Conservation (phyloP, 164 flowering plant genomes). For the Umbellularia californica region DNA sequence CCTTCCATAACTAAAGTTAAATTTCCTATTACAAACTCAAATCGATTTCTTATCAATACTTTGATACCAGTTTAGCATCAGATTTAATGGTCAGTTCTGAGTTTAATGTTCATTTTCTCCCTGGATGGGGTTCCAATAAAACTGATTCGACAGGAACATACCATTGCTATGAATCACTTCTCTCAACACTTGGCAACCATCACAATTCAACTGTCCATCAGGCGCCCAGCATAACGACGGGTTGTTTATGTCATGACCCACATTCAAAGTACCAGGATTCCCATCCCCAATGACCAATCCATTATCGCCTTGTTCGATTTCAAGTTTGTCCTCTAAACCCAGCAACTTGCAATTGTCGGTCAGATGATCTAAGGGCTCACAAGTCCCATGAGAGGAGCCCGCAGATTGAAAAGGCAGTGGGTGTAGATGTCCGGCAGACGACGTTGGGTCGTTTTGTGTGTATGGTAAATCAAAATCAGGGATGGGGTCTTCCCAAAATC, state of each 20-base stretch:
- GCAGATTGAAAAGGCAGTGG: not conserved
- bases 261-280: not conserved
- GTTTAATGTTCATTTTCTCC: not conserved
- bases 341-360: not conserved
- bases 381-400: not conserved
- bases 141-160: not conserved
- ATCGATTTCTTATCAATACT: not conserved
- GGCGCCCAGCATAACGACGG: not conserved
- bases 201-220: slow-evolving; percentile 1
- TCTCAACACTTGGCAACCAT: not conserved
- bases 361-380: not conserved
- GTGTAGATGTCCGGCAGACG: not conserved
- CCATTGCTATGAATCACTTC: slow-evolving; percentile 9
- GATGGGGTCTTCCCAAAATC: slow-evolving; percentile 5
- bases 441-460: not conserved
- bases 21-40: not conserved
- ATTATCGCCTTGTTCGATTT: not conserved
- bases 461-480: not conserved
- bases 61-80: not conserved
- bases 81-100: not conserved
- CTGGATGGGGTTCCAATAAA: too few relatives aligned
- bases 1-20: not conserved
- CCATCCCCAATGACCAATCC: not conserved
- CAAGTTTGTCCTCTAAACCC: not conserved
- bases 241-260: not conserved